Evolutionary conservation across 2,329 filamentous ascomycete genomes (phyloP).

Genomic region (Calonectria henricotiae): DNA sequence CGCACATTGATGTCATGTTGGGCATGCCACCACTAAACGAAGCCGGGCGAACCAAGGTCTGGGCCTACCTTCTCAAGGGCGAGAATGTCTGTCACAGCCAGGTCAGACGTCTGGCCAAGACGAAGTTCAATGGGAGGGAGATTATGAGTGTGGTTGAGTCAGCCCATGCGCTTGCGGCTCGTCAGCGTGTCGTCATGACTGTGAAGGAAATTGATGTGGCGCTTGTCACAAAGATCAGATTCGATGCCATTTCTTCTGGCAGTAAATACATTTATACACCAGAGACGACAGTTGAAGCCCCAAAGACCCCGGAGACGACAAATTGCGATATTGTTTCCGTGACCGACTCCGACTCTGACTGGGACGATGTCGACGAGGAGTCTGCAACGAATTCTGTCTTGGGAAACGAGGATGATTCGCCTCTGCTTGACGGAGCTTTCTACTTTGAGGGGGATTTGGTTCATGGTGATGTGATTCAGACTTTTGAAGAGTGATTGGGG

Average conservation of each 20-base stretch:
- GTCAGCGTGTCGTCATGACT: background rate
- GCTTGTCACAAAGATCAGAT: slow-evolving; percentile 28
- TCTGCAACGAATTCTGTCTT: background rate
- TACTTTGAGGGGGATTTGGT: background rate
- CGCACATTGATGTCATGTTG: slow-evolving; percentile 62
- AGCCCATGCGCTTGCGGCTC: slow-evolving; percentile 29
- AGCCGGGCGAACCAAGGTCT: slow-evolving; percentile 45
- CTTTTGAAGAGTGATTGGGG: background rate
- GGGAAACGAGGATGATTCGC: background rate
- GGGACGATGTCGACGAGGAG: too few species aligned
- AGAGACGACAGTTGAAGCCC: too few species aligned
- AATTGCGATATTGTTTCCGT: background rate
- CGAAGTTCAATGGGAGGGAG: slow-evolving; percentile 41
- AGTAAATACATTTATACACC: too few species aligned
- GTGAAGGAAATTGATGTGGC: slow-evolving; percentile 31
- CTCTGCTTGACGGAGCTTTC: background rate
- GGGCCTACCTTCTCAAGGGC: slow-evolving; percentile 37
- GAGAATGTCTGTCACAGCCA: background rate
- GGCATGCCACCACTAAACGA: slow-evolving; percentile 54
- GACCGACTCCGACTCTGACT: too few species aligned
- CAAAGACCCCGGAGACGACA: background rate
- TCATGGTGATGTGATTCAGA: background rate
- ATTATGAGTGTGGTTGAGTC: slow-evolving; percentile 43
- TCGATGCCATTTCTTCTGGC: background rate
- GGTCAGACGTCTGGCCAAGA: slow-evolving; percentile 9